Percentiles rank a stretch among this genome's conserved stretches.
Conservation (phyloP, 148 eudicot species). For the Suaeda aralocaspica region DNA sequence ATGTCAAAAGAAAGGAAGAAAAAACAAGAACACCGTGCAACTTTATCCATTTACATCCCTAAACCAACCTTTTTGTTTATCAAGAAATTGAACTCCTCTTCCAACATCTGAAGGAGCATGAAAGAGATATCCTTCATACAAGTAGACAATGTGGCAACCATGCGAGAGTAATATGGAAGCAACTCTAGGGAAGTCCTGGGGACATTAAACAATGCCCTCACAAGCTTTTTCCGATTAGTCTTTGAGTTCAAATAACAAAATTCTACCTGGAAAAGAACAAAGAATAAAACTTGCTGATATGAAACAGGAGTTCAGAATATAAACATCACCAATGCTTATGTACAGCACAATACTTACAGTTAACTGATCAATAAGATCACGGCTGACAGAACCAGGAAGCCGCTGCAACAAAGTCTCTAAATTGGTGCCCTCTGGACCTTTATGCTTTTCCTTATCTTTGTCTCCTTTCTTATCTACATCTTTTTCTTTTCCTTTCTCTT, state of each 20-base stretch:
- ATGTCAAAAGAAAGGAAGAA: not conserved
- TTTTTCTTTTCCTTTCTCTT: constrained; percentile 82
- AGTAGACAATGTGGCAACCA: constrained; percentile 91
- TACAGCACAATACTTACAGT: constrained; percentile 43
- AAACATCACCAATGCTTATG: not conserved
- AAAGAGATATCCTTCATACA: constrained; percentile 89
- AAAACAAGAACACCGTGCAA: not conserved
- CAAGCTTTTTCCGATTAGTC: constrained; percentile 88
- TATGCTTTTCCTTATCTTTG: constrained; percentile 72
- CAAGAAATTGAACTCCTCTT: constrained; percentile 86
- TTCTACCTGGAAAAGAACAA: constrained; percentile 58
- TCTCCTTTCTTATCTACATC: constrained; percentile 65
- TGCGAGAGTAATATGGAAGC: constrained; percentile 90
- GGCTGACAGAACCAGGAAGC: constrained; percentile 96
- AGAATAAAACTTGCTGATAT: not conserved
- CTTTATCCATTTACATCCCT: constrained; percentile 10
- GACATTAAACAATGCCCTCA: constrained; percentile 80
- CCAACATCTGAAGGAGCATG: constrained; percentile 85
- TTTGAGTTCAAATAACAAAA: constrained; percentile 93
- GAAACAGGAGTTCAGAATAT: not conserved
- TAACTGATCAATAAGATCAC: constrained; percentile 94
- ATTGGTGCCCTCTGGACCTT: constrained; percentile 83
- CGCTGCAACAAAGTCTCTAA: constrained; percentile 79
- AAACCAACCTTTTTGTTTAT: constrained; percentile 77
- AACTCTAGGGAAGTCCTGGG: constrained; percentile 92